Evolutionary conservation across 2,329 filamentous ascomycete genomes (phyloP).

Genomic region (Paracamarosporium sp.): DNA sequence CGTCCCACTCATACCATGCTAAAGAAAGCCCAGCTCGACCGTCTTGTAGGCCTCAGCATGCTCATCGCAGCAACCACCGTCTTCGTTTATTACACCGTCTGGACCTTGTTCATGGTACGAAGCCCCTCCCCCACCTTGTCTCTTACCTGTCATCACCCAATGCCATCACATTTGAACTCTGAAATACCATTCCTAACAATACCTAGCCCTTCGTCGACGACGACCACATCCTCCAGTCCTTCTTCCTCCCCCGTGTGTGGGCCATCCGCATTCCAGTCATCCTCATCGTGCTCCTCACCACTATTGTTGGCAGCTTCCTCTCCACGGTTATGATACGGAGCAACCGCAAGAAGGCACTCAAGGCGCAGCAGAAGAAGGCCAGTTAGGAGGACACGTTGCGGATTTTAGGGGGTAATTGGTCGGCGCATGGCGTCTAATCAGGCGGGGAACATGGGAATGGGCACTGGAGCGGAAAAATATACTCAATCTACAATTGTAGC

Average conservation of each 20-base stretch:
- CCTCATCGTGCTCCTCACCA: constrained; percentile 86
- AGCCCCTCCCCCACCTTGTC: background rate
- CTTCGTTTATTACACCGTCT: constrained; percentile 94
- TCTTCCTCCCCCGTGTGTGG: constrained; percentile 98
- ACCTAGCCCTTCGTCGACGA: constrained; percentile 92
- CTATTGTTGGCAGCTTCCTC: constrained; percentile 95
- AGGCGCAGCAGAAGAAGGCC: constrained; percentile 92
- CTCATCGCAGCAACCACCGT: constrained; percentile 75
- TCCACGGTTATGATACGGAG: constrained; percentile 98
- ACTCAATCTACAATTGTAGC: background rate
- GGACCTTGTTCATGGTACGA: constrained; percentile 94
- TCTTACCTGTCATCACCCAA: background rate
- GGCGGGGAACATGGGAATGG: background rate
- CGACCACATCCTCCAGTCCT: constrained; percentile 88
- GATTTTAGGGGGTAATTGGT: constrained; percentile 5
- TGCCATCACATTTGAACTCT: background rate
- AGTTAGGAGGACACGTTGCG: constrained; percentile 27
- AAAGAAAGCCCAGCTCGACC: constrained; percentile 76
- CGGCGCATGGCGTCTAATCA: constrained; percentile 8
- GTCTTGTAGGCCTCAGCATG: constrained; percentile 79
- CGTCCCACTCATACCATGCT: constrained; percentile 1
- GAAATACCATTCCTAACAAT: background rate
- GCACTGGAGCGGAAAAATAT: background rate
- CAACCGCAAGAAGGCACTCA: constrained; percentile 96
- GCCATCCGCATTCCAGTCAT: constrained; percentile 98